Evolutionary conservation across 768 basidiomycete species (phyloP).

Genomic region (Mycena polygramma): DNA sequence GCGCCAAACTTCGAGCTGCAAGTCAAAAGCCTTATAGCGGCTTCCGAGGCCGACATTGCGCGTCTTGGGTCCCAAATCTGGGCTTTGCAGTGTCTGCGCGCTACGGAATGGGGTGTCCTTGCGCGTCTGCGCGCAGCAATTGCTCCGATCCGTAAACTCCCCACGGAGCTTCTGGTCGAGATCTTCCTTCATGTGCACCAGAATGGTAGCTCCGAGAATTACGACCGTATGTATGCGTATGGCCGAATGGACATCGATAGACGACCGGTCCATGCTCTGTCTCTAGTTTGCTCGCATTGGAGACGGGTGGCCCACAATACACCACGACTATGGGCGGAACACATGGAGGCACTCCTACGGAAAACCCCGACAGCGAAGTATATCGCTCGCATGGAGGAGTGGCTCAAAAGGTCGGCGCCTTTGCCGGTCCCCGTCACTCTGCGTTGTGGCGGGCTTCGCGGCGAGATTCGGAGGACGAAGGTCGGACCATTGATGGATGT

Average conservation of each 20-base stretch:
- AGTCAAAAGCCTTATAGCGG: constrained; percentile 12
- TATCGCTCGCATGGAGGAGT: background rate
- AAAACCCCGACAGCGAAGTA: background rate
- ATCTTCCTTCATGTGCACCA: constrained; percentile 14
- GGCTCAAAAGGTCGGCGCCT: constrained; percentile 26
- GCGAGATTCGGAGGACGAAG: too few species aligned
- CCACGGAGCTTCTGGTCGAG: constrained; percentile 25
- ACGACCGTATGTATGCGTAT: too few species aligned
- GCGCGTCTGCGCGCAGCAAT: constrained; percentile 11
- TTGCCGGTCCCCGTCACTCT: constrained; percentile 3
- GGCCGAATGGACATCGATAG: background rate
- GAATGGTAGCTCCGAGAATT: too few species aligned
- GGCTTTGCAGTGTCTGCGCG: constrained; percentile 2
- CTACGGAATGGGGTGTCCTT: constrained; percentile 14
- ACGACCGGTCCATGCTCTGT: background rate
- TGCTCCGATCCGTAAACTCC: constrained; percentile 28
- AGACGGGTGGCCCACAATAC: constrained; percentile 20
- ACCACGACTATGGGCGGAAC: constrained; percentile 16
- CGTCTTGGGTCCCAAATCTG: constrained; percentile 28
- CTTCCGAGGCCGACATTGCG: constrained; percentile 22
- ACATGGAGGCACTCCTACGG: background rate
- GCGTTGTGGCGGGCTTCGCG: background rate
- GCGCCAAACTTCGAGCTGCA: constrained; percentile 1
- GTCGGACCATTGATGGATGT: constrained; percentile 5
- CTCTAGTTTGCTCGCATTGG: constrained; percentile 30